These are phyloP conservation scores for Citeromyces siamensis DNA, from an alignment of 1,139 yeast species.

Conservation along the genomic window DNA sequence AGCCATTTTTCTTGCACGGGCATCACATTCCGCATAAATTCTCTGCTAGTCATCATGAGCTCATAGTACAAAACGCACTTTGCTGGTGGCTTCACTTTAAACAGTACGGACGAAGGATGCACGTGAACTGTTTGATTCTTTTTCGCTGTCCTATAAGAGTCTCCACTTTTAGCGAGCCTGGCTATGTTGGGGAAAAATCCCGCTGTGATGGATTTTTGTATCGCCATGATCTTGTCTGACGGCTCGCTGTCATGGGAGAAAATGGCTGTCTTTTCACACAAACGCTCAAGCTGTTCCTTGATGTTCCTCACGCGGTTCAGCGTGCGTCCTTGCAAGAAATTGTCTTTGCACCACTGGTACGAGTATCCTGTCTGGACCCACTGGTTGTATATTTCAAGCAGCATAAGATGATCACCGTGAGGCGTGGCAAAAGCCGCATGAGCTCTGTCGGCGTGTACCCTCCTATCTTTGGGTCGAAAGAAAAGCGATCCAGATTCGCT, in stretches of 20 bases:
- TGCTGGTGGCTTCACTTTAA: constrained; percentile 55
- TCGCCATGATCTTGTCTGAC: constrained; percentile 20
- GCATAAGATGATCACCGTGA: constrained; percentile 63
- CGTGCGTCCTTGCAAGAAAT: constrained; percentile 67
- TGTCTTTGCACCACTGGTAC: constrained; percentile 78
- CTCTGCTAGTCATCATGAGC: constrained; percentile 75
- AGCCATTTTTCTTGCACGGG: constrained; percentile 33
- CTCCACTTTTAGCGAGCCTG: constrained; percentile 57
- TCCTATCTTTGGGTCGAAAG: constrained; percentile 60
- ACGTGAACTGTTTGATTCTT: constrained; percentile 56
- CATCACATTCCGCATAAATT: constrained; percentile 82
- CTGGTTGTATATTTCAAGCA: constrained; percentile 61
- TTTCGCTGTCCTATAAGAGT: constrained; percentile 50
- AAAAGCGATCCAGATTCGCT: constrained; percentile 72
- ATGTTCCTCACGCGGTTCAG: constrained; percentile 61
- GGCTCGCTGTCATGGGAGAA: constrained; percentile 11
- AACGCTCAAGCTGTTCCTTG: constrained; percentile 50
- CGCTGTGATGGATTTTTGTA: constrained; percentile 59
- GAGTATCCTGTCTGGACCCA: constrained; percentile 70
- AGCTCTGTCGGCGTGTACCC: constrained; percentile 52
- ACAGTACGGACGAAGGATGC: constrained; percentile 73
- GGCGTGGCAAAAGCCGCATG: constrained; percentile 38
- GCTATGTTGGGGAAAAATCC: constrained; percentile 85
- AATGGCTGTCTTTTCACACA: constrained; percentile 52
- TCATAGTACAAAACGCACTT: constrained; percentile 71